Conservation (phyloP, 305 asterid species). For the Fraxinus albicans region DNA sequence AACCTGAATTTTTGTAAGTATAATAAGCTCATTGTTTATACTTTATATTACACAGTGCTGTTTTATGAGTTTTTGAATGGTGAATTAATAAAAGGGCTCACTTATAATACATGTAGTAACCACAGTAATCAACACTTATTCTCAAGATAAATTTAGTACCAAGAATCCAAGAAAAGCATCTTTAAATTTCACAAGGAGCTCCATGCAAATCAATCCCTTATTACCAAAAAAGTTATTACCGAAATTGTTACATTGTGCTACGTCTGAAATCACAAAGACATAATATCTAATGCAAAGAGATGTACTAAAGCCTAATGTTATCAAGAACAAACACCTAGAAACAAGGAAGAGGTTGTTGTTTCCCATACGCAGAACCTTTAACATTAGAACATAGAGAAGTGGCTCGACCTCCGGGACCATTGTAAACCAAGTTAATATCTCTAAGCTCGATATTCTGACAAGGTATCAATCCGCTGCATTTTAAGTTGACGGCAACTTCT, state of each 20-base stretch:
- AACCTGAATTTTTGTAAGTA: not conserved
- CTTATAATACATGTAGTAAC: not conserved
- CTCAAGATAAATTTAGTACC: not conserved
- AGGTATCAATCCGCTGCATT: constrained; percentile 54
- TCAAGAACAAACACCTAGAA: constrained; percentile 21
- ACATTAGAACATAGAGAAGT: constrained; percentile 47
- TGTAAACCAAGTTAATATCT: constrained; percentile 47
- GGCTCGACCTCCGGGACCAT: constrained; percentile 43
- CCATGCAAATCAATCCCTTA: not conserved
- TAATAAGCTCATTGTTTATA: not conserved
- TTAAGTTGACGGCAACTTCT: constrained; percentile 42
- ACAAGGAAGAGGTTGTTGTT: constrained; percentile 47
- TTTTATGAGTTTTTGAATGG: not conserved
- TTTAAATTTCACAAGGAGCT: not conserved
- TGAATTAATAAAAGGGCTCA: not conserved
- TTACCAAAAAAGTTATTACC: not conserved
- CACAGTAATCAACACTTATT: not conserved
- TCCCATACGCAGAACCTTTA: constrained; percentile 46
- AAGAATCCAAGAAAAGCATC: not conserved
- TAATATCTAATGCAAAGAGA: not conserved
- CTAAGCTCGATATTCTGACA: constrained; percentile 53
- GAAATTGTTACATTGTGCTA: not conserved
- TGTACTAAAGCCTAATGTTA: not conserved
- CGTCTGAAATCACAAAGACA: not conserved
- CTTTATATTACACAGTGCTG: not conserved